Base-by-base conservation (phyloP, 1,139 yeast genomes). In the Lodderomyces parapsilosis region DNA sequence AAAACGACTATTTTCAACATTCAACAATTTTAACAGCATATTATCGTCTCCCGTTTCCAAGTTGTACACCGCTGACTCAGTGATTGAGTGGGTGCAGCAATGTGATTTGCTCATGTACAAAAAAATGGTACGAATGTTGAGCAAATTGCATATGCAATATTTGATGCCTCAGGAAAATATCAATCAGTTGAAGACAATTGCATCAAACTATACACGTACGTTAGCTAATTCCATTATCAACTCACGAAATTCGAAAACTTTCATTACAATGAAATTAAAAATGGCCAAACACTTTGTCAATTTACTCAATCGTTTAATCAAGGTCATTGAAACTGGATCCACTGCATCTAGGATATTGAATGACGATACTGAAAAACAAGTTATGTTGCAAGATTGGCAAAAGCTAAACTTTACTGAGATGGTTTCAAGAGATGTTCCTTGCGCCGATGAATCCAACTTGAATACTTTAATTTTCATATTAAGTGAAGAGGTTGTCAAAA, bases 51-150 rank as follows among this genome's bases (percentile, higher is more conserved):
- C 89, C 1, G 86, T 83, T 30, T 78, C 77, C 55, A 78, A 78
- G 50, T 64, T 88, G 15, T 78, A 83, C 53, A 68, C 71, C 11
- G 66, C 76, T 9, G 77, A 77, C n/a, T 58, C 63, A 4, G 58
- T 83, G 7, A 57, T 70, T 6, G 74, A 74, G 14, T 87, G 96
- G 95, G 74, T 86, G 14, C 58, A 73, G 39, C 65, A 74, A 37
- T 85, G 90, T 57, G 96, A 90, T 59, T 57, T 76, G 51, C 63
- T 76, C 10, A 76, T 83, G 65, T 86, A 84, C 62, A 77, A 75
- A 46, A 66, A 77, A 7, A 68, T 86, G 71, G 71, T 83, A 15
- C 78, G 79, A 50, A 74, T 84, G 75, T 62, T 88, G 48, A 75
- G 84, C n/a, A 83, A 83, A 33, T 63, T 86, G 46, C 80, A 81